Percentiles rank a stretch among this genome's conserved stretches.
Evolutionary conservation across 495 filamentous ascomycete species (phyloP).

Genomic region (Rhizodiscina lignyota): DNA sequence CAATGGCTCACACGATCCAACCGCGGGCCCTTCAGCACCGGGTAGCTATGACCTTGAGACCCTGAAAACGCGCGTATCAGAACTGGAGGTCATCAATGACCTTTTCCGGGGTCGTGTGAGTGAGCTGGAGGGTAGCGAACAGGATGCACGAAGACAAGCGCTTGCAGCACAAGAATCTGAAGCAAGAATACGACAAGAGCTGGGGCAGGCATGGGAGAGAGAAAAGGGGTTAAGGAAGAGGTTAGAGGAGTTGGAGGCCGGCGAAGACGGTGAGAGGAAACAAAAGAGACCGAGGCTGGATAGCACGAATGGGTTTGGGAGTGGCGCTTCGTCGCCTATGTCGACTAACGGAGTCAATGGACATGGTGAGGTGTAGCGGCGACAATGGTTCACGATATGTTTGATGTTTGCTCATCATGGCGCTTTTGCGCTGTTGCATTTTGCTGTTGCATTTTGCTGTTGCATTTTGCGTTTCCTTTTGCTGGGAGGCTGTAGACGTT

Average conservation of each 20-base stretch:
- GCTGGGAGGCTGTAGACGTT: too few species aligned
- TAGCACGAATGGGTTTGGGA: too few species aligned
- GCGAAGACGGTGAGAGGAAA: too few species aligned
- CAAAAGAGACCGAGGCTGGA: too few species aligned
- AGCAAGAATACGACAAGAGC: conserved; percentile 41
- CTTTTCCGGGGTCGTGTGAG: conserved; percentile 77
- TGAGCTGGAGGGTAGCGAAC: conserved; percentile 70
- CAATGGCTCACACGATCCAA: conserved; percentile 36
- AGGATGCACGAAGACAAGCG: conserved; percentile 43
- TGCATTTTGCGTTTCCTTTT: too few species aligned
- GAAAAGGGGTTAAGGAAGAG: conserved; percentile 72
- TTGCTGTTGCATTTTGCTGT: too few species aligned
- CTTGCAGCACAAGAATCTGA: conserved; percentile 35
- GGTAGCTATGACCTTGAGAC: conserved; percentile 53
- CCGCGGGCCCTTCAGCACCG: conserved; percentile 43
- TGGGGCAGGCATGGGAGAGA: conserved; percentile 58
- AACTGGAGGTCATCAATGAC: conserved; percentile 91
- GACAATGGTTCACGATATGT: too few species aligned
- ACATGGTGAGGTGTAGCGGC: too few species aligned
- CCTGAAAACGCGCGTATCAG: conserved; percentile 77
- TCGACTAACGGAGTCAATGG: too few species aligned
- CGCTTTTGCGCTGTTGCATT: too few species aligned
- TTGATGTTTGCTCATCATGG: too few species aligned
- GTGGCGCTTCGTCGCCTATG: too few species aligned
- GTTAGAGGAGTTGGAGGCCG: conserved; percentile 64